Percentiles rank a stretch among this genome's conserved stretches.
These are phyloP conservation scores for Fragaria iinumae DNA, from an alignment of 306 rosid genomes.

Conservation along the genomic window DNA sequence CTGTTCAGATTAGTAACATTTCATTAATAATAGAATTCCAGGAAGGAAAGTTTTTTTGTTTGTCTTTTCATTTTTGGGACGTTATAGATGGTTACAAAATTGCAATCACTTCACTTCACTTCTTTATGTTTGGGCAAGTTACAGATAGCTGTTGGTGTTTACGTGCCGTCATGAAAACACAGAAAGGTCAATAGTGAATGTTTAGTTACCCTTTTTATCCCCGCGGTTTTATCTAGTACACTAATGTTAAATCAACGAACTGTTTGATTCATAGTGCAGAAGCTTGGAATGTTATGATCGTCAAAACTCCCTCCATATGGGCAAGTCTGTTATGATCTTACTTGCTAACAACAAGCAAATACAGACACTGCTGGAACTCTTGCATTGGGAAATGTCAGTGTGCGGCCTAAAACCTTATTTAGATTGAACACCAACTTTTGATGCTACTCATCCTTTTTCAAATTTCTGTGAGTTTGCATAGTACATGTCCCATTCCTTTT, in stretches of 20 bases:
- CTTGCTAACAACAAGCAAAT: neutral
- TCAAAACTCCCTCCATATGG: neutral
- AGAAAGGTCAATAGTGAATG: neutral
- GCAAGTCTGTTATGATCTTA: neutral
- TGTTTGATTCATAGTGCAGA: neutral
- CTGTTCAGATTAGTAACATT: neutral
- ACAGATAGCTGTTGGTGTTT: neutral
- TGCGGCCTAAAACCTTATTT: neutral
- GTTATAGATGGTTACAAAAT: neutral
- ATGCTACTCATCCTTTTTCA: neutral
- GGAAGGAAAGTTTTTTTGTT: neutral
- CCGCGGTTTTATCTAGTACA: neutral
- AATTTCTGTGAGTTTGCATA: neutral
- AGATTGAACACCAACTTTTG: neutral
- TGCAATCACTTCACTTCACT: neutral
- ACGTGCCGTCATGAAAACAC: neutral
- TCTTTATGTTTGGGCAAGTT: neutral
- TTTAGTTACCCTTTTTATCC: neutral
- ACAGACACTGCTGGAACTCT: neutral
- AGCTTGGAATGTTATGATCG: too few species aligned
- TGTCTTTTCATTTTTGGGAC: neutral
- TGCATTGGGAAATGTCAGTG: neutral
- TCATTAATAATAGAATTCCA: too few species aligned
- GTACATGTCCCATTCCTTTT: neutral
- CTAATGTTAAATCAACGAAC: neutral